Evolutionary conservation across 768 basidiomycete species (phyloP), one percentile per base, ranked within the genome.

Genomic region (Phlebiopsis flavidoalba): DNA sequence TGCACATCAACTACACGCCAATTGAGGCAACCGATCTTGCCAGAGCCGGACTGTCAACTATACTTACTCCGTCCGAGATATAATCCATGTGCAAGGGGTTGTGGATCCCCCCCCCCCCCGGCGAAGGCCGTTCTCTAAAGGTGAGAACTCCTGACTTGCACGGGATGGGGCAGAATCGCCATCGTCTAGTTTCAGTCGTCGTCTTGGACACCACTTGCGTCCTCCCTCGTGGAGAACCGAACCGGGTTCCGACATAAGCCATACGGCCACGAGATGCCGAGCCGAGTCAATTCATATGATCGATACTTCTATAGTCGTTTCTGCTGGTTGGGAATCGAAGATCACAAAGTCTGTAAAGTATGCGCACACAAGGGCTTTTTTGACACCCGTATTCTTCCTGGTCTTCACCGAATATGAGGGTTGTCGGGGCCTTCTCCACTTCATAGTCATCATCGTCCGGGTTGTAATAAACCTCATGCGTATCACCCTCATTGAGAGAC

Each of bases 161-260:
- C 65, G 87, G 81, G 15, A 88, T 73, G 1, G 74, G 74, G 65
- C 72, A 85, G 14, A 77, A 64, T 17, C 80, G 63, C 24, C 72
- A 4, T 69, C 75, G 24, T 71, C 71, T 2, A 71, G 74, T 1
- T n/a, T n/a, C n/a, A 72, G 5, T 71, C 81, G 50, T 83, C 86
- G 35, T 86, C 83, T 59, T 86, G 82, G n/a, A n/a, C n/a, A 0
- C 80, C 86, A 21, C n/a, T n/a, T n/a, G 80, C 83, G 56, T 87
- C 86, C 57, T 89, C 87, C n/a, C 4, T 87, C 84, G 45, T 78
- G 74, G 15, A 75, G 74, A 49, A n/a, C n/a, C 78, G 79, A 36
- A 74, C 73, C 0, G 85, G 75, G n/a, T n/a, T 11, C 69, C 65
- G 0, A 83, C 81, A n/a, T 71, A 64, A n/a, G 1, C 90, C 90